These are phyloP conservation scores for Pugionium cornutum DNA, from an alignment of 345 rosid genomes.

Conservation along the genomic window DNA sequence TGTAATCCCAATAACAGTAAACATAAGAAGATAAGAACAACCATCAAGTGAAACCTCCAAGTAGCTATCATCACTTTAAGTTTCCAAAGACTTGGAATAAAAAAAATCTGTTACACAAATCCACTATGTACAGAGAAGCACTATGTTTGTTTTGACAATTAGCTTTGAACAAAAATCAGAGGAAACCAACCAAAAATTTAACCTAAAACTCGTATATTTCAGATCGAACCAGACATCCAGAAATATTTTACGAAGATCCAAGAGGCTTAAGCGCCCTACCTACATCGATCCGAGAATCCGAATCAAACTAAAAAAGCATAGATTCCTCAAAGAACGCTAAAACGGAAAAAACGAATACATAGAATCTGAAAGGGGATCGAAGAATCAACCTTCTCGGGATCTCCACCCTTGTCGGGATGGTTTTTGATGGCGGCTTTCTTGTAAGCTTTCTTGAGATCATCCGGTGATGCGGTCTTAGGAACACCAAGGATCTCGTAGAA, in stretches of 20 bases:
- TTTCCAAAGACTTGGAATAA: not conserved
- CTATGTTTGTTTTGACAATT: not conserved
- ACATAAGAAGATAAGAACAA: not conserved
- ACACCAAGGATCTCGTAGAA: constrained; percentile 88
- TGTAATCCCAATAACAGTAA: not conserved
- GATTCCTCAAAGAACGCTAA: not conserved
- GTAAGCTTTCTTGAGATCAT: constrained; percentile 89
- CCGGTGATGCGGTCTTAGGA: constrained; percentile 67
- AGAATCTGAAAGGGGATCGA: constrained; percentile 10
- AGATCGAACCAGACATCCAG: constrained; percentile 13
- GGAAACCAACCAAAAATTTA: not conserved
- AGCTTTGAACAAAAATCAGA: not conserved
- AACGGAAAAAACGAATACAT: not conserved
- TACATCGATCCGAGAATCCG: constrained; percentile 7
- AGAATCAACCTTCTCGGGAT: constrained; percentile 46
- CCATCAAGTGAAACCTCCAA: not conserved
- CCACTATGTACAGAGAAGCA: not conserved
- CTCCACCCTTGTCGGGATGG: constrained; percentile 99
- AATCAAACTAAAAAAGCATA: constrained; percentile 5
- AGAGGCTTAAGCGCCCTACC: not conserved
- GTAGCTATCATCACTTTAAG: constrained; percentile 2
- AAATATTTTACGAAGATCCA: not conserved
- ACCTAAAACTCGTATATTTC: constrained; percentile 28
- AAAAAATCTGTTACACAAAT: not conserved
- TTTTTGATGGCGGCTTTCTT: constrained; percentile 89